phyloP scores from a whole-genome alignment of 2,329 filamentous ascomycete species.

The Aspergillus oerlinghausenensis region DNA sequence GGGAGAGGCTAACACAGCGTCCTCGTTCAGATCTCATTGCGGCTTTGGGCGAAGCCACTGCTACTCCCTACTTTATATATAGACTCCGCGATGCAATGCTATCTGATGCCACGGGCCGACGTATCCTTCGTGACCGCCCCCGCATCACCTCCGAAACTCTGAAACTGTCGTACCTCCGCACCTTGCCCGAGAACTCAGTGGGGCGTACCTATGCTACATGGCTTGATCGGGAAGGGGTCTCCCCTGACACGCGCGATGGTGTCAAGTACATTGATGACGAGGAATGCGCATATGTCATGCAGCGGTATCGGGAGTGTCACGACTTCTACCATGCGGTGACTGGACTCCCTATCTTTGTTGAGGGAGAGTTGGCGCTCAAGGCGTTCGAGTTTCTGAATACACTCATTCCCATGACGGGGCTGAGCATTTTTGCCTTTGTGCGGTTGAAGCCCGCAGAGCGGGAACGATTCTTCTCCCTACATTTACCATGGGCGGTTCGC shows the following conservation, averaged over 20 bases:
- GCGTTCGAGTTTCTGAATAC: constrained; percentile 97
- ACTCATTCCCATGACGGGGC: constrained; percentile 85
- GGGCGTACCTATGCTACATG: constrained; percentile 80
- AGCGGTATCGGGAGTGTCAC: constrained; percentile 93
- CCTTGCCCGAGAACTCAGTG: constrained; percentile 67
- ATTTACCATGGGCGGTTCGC: constrained; percentile 83
- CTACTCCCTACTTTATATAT: constrained; percentile 90
- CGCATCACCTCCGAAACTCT: constrained; percentile 73
- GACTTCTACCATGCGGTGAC: constrained; percentile 97
- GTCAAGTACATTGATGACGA: constrained; percentile 92
- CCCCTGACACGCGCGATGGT: constrained; percentile 75
- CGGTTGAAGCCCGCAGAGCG: constrained; percentile 61
- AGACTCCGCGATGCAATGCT: constrained; percentile 93
- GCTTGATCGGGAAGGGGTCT: constrained; percentile 92
- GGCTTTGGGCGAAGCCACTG: constrained; percentile 87
- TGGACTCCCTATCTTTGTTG: constrained; percentile 82
- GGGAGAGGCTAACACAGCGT: neutral
- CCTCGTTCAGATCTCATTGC: constrained; percentile 74
- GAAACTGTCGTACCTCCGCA: constrained; percentile 65
- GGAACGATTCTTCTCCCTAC: constrained; percentile 57
- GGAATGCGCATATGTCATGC: constrained; percentile 98
- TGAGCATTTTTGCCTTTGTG: constrained; percentile 70
- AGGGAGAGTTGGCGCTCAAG: constrained; percentile 96
- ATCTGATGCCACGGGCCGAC: constrained; percentile 71
- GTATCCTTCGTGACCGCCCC: constrained; percentile 85